Percentiles rank a stretch among this genome's conserved stretches.
Evolutionary conservation across 306 rosid species (phyloP).

Genomic region (Fragaria iinumae): DNA sequence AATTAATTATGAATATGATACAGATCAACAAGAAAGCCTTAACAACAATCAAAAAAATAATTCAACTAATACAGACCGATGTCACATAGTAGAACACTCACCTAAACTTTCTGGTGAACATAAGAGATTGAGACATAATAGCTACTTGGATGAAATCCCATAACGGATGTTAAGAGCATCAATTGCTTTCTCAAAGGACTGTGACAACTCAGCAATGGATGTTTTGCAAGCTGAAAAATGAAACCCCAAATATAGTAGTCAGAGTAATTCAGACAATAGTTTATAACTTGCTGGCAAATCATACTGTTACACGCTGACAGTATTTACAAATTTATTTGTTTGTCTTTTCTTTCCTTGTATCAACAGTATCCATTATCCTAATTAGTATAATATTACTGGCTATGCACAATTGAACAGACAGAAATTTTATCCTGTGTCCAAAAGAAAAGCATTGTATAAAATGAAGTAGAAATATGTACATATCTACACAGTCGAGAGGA

Average conservation of each 20-base stretch:
- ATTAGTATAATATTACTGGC: background rate
- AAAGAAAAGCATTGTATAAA: background rate
- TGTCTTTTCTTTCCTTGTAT: background rate
- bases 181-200: conserved; percentile 66
- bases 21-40: background rate
- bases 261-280: background rate
- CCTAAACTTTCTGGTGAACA: conserved; percentile 22
- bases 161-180: conserved; percentile 60
- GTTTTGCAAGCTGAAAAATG: conserved; percentile 63
- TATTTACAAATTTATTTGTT: background rate
- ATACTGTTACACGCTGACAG: background rate
- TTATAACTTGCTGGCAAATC: background rate
- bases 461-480: background rate
- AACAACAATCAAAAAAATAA: background rate
- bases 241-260: background rate
- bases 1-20: background rate
- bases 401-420: background rate
- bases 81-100: conserved; percentile 23
- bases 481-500: background rate
- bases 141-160: conserved; percentile 59
- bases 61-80: conserved; percentile 4
- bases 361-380: background rate
- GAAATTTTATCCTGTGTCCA: background rate
- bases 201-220: conserved; percentile 61
- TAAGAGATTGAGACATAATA: conserved; percentile 14